Evolutionary conservation across 2,329 filamentous ascomycete species (phyloP).

Genomic region (Pseudogymnoascus sp.): DNA sequence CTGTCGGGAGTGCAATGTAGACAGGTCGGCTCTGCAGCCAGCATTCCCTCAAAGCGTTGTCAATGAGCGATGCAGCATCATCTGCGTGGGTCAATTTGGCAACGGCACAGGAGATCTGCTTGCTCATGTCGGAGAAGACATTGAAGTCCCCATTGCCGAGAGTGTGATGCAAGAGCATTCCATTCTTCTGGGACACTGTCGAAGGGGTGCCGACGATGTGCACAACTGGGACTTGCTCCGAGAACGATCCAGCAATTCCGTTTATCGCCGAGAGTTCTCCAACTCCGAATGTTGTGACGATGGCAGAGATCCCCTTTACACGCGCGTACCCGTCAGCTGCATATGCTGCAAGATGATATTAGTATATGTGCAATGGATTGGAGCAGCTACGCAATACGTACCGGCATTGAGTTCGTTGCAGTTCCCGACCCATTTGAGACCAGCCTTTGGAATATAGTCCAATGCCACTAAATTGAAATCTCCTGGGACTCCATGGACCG

Average conservation of each 20-base stretch:
- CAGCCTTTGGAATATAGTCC: slow-evolving; percentile 55
- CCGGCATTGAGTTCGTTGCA: slow-evolving; percentile 69
- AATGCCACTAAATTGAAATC: slow-evolving; percentile 67
- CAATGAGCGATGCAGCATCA: slow-evolving; percentile 68
- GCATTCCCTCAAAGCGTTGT: slow-evolving; percentile 68
- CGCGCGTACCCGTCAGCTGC: slow-evolving; percentile 75
- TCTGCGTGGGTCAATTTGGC: slow-evolving; percentile 63
- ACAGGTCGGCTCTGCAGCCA: slow-evolving; percentile 69
- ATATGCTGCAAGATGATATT: slow-evolving; percentile 45
- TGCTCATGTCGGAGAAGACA: slow-evolving; percentile 74
- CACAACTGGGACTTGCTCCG: slow-evolving; percentile 64
- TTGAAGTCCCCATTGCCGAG: slow-evolving; percentile 74
- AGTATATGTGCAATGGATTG: background rate
- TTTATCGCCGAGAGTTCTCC: slow-evolving; percentile 69
- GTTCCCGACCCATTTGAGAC: slow-evolving; percentile 60
- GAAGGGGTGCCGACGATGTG: slow-evolving; percentile 52
- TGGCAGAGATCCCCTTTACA: slow-evolving; percentile 60
- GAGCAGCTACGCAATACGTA: slow-evolving; percentile 29
- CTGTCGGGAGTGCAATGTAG: slow-evolving; percentile 76
- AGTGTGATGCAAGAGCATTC: slow-evolving; percentile 57
- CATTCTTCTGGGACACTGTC: slow-evolving; percentile 39
- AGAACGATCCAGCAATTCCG: slow-evolving; percentile 65
- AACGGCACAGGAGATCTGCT: slow-evolving; percentile 62
- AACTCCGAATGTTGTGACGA: slow-evolving; percentile 72
- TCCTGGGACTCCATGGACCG: slow-evolving; percentile 62